Evolutionary conservation across 495 filamentous ascomycete genomes (phyloP), one percentile per base, ranked within the genome.

Genomic region (Daldinia concentrica): DNA sequence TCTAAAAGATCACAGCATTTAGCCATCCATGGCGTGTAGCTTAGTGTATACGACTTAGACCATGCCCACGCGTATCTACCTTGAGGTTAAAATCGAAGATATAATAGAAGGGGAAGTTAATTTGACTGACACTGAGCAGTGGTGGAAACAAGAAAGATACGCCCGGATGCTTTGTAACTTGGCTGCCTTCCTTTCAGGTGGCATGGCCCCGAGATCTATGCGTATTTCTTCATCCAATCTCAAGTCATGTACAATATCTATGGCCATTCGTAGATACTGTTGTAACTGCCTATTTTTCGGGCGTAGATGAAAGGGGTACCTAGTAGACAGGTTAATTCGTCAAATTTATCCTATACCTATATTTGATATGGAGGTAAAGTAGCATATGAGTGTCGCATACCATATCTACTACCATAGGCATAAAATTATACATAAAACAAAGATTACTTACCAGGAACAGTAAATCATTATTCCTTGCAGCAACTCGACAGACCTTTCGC

Each of bases 281-380:
- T 76, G 71, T 0, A 76, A 64, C 55, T 82, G 82, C 58, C 71
- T 82, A 62, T 81, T 83, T 52, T 77, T 83, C 1, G 83, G 83
- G 11, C 82, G 74, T n/a, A 85, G 73, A 60, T 85, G 82, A 57
- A 83, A 83, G 2, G 83, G 82, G 45, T 83, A 85, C 82, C 82
- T 84, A 36, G 4, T 4, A 45, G 29, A n/a, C 12, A 22, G 14
- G 37, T 62, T 45, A 26, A 17, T 19, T 41, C 32, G 22, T 66
- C 26, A 62, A 58, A 37, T 51, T 32, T 3, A 60, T 30, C 43
- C 1, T 15, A 29, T 24, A 6, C 22, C 24, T 24, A 22, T 30
- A 4, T 36, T 22, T 29, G 4, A 29, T 30, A 54, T 6, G n/a
- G 51, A 30, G 1, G 15, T 3, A 4, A 54, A 29, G 26, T 54